These are phyloP conservation scores for Aurifilum marmelostoma DNA, from an alignment of 2,329 filamentous ascomycete genomes.

Conservation along the genomic window DNA sequence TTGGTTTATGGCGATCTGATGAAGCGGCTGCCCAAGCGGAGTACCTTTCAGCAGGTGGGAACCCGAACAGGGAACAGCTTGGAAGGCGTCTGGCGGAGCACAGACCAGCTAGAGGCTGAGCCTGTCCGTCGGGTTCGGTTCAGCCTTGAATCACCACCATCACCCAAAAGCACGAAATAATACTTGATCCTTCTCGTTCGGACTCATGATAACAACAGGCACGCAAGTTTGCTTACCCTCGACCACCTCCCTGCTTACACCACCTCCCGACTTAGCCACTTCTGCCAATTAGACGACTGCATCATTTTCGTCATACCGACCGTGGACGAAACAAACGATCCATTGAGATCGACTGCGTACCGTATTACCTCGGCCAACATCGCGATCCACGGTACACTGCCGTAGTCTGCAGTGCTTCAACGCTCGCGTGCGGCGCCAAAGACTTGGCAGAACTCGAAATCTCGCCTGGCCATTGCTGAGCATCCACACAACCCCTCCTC, in stretches of 20 bases:
- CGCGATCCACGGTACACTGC: constrained; percentile 16
- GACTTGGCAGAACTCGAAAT: constrained; percentile 22
- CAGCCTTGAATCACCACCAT: not conserved
- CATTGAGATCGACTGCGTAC: not conserved
- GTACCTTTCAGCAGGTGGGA: not conserved
- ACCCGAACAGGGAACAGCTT: not conserved
- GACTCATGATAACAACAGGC: not conserved
- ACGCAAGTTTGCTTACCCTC: not conserved
- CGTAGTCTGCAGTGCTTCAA: constrained; percentile 6
- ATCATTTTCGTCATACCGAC: not conserved
- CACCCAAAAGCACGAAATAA: not conserved
- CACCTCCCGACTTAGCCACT: not conserved
- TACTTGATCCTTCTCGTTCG: not conserved
- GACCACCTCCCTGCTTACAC: no score
- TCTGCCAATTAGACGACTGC: no score
- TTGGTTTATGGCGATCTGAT: not conserved
- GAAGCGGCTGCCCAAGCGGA: constrained; percentile 27
- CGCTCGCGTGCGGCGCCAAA: constrained; percentile 21
- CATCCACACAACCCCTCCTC: not conserved
- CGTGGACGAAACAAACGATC: not conserved
- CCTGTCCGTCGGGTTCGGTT: constrained; percentile 5
- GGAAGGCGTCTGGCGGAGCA: constrained; percentile 1
- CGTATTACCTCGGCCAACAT: constrained; percentile 20
- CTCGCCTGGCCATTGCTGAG: not conserved
- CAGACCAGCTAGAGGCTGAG: constrained; percentile 13